phyloP scores from a whole-genome alignment of 441 rosid genomes.

The Breynia disticha region DNA sequence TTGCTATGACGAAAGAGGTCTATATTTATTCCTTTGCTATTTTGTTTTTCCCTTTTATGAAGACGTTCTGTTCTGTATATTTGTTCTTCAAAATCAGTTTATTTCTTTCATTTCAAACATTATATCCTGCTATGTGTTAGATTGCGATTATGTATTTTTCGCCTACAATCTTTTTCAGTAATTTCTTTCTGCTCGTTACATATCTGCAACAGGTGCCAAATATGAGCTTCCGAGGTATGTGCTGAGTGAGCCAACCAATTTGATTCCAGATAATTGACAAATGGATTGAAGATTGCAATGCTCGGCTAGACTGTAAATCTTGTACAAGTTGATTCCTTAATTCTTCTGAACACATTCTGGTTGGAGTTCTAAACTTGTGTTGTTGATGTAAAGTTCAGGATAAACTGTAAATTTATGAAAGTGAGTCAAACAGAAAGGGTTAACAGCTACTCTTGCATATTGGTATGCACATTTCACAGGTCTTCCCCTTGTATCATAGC shows the following conservation, averaged over 20 bases:
- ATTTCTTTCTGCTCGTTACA: neutral
- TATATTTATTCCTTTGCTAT: neutral
- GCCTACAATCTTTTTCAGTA: neutral
- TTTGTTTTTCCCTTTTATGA: neutral
- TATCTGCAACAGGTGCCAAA: slow-evolving; percentile 34
- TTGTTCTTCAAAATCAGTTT: neutral
- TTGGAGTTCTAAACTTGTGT: slow-evolving; percentile 9
- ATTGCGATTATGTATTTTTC: neutral
- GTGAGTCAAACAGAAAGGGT: slow-evolving; percentile 1
- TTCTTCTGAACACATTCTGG: neutral
- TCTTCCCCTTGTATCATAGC: neutral
- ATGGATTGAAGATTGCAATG: slow-evolving; percentile 4
- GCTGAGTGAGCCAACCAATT: slow-evolving; percentile 47
- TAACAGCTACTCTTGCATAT: neutral
- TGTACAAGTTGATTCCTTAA: slow-evolving; percentile 12
- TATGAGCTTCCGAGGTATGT: slow-evolving; percentile 52
- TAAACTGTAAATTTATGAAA: neutral
- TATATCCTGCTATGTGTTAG: neutral
- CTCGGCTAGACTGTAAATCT: slow-evolving; percentile 21
- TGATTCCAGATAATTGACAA: slow-evolving; percentile 26
- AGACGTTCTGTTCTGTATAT: neutral
- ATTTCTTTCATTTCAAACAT: neutral
- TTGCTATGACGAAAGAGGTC: slow-evolving; percentile 66
- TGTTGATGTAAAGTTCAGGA: too few species aligned
- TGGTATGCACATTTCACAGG: slow-evolving; percentile 4